Evolutionary conservation across 1,139 yeast genomes (phyloP).

Genomic region (Sugiyamaella japonica): DNA sequence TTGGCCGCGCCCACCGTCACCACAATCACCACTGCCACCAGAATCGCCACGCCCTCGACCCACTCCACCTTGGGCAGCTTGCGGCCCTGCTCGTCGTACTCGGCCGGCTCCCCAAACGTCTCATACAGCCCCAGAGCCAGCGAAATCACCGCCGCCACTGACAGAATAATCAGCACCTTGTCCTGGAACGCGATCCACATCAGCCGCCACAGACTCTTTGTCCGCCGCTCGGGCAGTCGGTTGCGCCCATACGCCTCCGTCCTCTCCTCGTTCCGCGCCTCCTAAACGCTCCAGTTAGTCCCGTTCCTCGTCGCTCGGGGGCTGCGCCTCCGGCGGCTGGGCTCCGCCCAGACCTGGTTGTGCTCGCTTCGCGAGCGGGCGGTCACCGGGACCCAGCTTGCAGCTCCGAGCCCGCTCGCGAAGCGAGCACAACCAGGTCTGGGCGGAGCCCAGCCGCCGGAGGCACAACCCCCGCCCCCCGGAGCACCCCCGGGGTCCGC

Average conservation of each 20-base stretch:
- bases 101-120: conserved; percentile 80
- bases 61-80: conserved; percentile 82
- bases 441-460: conserved; percentile 5
- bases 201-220: conserved; percentile 65
- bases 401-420: not conserved
- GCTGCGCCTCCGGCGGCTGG: not conserved
- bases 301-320: not conserved
- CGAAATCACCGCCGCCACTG: conserved; percentile 85
- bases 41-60: conserved; percentile 98
- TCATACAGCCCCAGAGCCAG: conserved; percentile 90
- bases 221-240: conserved; percentile 63
- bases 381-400: not conserved
- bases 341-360: conserved; percentile 4
- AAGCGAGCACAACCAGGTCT: conserved; percentile 1
- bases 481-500: not conserved
- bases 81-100: conserved; percentile 74
- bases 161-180: conserved; percentile 78
- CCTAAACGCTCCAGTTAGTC: no score
- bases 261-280: conserved; percentile 40
- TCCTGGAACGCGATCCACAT: conserved; percentile 88
- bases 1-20: conserved; percentile 91
- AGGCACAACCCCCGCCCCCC: not conserved
- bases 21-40: conserved; percentile 87
- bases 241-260: conserved; percentile 61
- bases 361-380: not conserved